Evolutionary conservation across 306 rosid species (phyloP), one percentile per base, ranked within the genome.

Genomic region (Vigna mungo): DNA sequence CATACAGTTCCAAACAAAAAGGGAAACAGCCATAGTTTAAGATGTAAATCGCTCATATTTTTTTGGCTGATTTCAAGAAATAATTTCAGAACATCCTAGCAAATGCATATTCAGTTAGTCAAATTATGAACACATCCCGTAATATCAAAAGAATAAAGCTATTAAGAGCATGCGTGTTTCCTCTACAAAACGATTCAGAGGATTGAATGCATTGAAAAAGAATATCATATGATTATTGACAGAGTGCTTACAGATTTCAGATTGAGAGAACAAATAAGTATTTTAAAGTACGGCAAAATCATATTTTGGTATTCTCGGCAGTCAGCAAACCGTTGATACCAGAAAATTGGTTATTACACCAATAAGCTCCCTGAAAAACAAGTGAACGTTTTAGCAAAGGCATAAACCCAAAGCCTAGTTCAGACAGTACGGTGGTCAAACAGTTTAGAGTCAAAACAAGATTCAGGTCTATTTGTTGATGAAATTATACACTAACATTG

Each of bases 261-360:
- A 79, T 64, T 39, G 27, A 52, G 49, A 71, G 59, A 62, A 52
- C 14, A n/a, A 49, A 44, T 11, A 41, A 52, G 52, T 21, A 74
- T 27, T 25, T 52, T 18, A 54, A 36, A 76, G 71, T 41, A 21
- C 36, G 61, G 36, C 41, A 68, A 67, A 59, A 67, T 17, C 71
- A 73, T 59, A 73, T n/a, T 75, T 49, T 68, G 67, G 60, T 25
- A 25, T 68, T 75, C 72, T 59, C 41, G 41, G 68, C 62, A 30
- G 60, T 58, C 71, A 59, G 72, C 74, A 70, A 36, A 72, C 20
- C 27, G 60, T 53, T 53, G 71, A 61, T 27, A 44, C 17, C 36
- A n/a, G 65, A 76, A 18, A 41, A 51, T 37, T 68, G 64, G n/a
- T 17, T 32, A 46, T 68, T 11, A 46, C 77, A 74, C 65, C 52